A percentile compares a stretch with the other conserved stretches of the same genome.
Conservation (phyloP, 2,329 filamentous ascomycete genomes). For the Passalora sequoiae region DNA sequence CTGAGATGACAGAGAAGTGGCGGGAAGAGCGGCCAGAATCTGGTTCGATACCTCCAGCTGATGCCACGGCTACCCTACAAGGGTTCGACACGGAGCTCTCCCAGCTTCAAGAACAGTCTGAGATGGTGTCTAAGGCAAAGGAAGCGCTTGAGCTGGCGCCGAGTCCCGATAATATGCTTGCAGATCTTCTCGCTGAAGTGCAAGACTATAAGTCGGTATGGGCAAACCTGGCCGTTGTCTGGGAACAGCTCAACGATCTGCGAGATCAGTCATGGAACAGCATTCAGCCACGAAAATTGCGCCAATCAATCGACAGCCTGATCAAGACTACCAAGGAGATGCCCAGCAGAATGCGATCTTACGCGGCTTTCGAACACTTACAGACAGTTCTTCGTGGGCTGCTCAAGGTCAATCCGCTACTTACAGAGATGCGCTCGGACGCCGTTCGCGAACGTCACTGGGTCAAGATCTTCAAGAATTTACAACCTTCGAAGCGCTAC, state of each 20-base stretch:
- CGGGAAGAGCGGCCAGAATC: slow-evolving; percentile 96
- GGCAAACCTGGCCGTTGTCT: slow-evolving; percentile 91
- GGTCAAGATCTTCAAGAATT: slow-evolving; percentile 94
- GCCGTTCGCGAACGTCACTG: slow-evolving; percentile 94
- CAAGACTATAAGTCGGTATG: slow-evolving; percentile 99
- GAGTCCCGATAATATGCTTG: slow-evolving; percentile 72
- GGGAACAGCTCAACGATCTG: slow-evolving; percentile 91
- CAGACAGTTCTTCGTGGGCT: slow-evolving; percentile 84
- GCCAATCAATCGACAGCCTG: slow-evolving; percentile 79
- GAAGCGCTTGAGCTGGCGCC: slow-evolving; percentile 88
- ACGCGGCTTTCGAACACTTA: slow-evolving; percentile 98
- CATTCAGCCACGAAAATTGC: slow-evolving; percentile 88
- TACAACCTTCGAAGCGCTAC: slow-evolving; percentile 89
- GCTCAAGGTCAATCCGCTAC: slow-evolving; percentile 81
- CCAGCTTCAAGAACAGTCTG: slow-evolving; percentile 76
- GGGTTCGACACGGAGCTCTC: slow-evolving; percentile 82
- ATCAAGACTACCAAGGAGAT: slow-evolving; percentile 99
- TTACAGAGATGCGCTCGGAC: slow-evolving; percentile 91
- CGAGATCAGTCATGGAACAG: slow-evolving; percentile 91
- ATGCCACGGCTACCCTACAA: slow-evolving; percentile 75
- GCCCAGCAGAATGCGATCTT: slow-evolving; percentile 98
- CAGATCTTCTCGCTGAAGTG: slow-evolving; percentile 87
- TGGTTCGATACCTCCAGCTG: slow-evolving; percentile 82
- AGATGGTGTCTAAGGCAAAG: slow-evolving; percentile 94
- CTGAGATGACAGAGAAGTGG: slow-evolving; percentile 81